Conservation (phyloP, 495 filamentous ascomycete species). For the Daldinia childiae region DNA sequence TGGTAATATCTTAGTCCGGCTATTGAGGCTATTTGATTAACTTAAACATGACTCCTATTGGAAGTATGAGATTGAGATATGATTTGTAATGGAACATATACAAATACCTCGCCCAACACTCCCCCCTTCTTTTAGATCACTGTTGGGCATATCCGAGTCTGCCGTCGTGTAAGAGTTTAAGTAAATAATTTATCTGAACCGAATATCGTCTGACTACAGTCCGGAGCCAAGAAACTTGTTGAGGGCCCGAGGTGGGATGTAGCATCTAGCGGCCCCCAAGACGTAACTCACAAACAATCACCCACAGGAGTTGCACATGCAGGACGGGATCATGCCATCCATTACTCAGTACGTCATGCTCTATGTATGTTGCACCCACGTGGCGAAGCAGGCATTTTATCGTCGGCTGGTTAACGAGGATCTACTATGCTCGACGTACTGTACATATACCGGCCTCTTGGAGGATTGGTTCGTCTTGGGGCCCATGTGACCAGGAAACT, state of each 20-base stretch:
- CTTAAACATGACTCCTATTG: background rate
- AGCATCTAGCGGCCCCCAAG: constrained; percentile 18
- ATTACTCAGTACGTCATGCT: constrained; percentile 32
- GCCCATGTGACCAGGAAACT: constrained; percentile 28
- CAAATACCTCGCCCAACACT: constrained; percentile 1
- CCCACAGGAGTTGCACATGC: constrained; percentile 22
- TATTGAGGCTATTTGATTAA: background rate
- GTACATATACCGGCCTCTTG: constrained; percentile 18
- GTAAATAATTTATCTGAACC: constrained; percentile 1
- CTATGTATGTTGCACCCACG: constrained; percentile 24
- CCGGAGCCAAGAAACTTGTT: constrained; percentile 1
- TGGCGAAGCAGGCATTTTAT: constrained; percentile 34
- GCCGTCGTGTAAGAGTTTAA: background rate
- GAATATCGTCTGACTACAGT: background rate
- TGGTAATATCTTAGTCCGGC: background rate
- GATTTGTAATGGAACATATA: background rate
- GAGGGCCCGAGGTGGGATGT: constrained; percentile 26
- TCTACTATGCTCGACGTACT: constrained; percentile 26
- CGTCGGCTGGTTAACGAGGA: constrained; percentile 7
- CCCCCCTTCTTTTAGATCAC: background rate
- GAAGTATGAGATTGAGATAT: background rate
- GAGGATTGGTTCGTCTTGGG: constrained; percentile 18
- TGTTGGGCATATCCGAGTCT: constrained; percentile 1
- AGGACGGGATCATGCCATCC: constrained; percentile 18
- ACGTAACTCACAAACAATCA: constrained; percentile 12